Conservation (phyloP, 1,284 basidiomycete genomes). For the Sporisorium scitamineum region DNA sequence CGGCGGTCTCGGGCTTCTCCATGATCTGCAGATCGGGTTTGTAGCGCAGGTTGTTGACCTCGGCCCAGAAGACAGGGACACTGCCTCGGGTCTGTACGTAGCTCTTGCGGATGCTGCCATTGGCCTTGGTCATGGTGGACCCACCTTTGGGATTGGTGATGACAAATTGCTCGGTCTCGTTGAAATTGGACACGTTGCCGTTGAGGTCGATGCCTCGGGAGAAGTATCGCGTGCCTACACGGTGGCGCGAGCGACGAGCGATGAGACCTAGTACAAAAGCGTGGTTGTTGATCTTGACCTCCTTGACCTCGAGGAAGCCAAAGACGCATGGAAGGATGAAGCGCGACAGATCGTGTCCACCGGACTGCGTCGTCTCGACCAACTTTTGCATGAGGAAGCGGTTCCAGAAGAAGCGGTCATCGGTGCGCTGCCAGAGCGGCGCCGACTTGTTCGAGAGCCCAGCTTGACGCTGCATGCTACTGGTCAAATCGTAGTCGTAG, state of each 20-base stretch:
- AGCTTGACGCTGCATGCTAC: slow-evolving; percentile 87
- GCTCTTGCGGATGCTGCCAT: slow-evolving; percentile 76
- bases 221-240: slow-evolving; percentile 97
- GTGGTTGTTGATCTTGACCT: slow-evolving; percentile 80
- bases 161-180: slow-evolving; percentile 75
- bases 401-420: slow-evolving; percentile 99
- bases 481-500: slow-evolving; percentile 90
- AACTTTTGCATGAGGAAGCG: slow-evolving; percentile 73
- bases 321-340: slow-evolving; percentile 82
- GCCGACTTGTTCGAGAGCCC: slow-evolving; percentile 71
- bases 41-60: slow-evolving; percentile 94
- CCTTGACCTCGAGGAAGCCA: slow-evolving; percentile 82
- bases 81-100: slow-evolving; percentile 91
- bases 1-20: slow-evolving; percentile 84
- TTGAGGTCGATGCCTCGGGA: slow-evolving; percentile 86
- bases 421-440: slow-evolving; percentile 79
- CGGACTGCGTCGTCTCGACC: slow-evolving; percentile 37
- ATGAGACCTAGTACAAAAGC: slow-evolving; percentile 88
- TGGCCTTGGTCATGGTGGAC: slow-evolving; percentile 67
- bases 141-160: slow-evolving; percentile 66
- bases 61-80: slow-evolving; percentile 95
- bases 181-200: slow-evolving; percentile 72
- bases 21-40: slow-evolving; percentile 97
- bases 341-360: slow-evolving; percentile 76
- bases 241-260: slow-evolving; percentile 89